Conservation (phyloP, 2,329 filamentous ascomycete species). For the Fusarium buharicum region DNA sequence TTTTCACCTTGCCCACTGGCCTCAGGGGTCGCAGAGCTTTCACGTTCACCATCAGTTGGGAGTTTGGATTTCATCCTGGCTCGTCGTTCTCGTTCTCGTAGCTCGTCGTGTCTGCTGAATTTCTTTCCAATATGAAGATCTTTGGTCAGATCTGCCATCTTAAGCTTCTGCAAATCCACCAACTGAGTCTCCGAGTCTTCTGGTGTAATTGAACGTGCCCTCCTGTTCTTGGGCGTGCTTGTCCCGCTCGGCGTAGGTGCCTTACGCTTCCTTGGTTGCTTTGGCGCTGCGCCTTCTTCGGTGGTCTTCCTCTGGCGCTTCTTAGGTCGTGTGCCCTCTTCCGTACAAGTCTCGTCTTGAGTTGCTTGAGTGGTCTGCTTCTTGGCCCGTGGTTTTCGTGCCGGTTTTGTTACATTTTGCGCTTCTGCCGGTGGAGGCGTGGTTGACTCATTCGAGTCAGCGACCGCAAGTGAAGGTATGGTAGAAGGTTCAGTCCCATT, state of each 20-base stretch:
- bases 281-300: constrained; percentile 35
- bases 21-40: constrained; percentile 40
- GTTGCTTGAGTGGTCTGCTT: constrained; percentile 21
- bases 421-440: constrained; percentile 17
- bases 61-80: constrained; percentile 49
- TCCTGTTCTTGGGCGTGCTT: constrained; percentile 45
- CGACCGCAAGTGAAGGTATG: constrained; percentile 19
- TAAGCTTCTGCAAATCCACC: constrained; percentile 73
- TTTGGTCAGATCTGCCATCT: constrained; percentile 77
- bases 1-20: constrained; percentile 30
- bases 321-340: constrained; percentile 42
- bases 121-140: constrained; percentile 78
- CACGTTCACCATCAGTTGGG: constrained; percentile 41
- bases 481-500: constrained; percentile 28
- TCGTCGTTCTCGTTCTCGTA: constrained; percentile 72
- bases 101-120: constrained; percentile 77
- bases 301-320: constrained; percentile 50
- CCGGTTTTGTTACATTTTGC: constrained; percentile 14
- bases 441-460: constrained; percentile 18
- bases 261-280: constrained; percentile 46
- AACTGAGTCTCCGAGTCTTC: constrained; percentile 70
- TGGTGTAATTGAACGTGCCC: constrained; percentile 65
- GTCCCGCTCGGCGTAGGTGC: constrained; percentile 40
- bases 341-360: constrained; percentile 30
- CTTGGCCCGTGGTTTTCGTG: constrained; percentile 36